phyloP scores from a whole-genome alignment of 805 yeast genomes.

The Zygoascus flipseniorum region DNA sequence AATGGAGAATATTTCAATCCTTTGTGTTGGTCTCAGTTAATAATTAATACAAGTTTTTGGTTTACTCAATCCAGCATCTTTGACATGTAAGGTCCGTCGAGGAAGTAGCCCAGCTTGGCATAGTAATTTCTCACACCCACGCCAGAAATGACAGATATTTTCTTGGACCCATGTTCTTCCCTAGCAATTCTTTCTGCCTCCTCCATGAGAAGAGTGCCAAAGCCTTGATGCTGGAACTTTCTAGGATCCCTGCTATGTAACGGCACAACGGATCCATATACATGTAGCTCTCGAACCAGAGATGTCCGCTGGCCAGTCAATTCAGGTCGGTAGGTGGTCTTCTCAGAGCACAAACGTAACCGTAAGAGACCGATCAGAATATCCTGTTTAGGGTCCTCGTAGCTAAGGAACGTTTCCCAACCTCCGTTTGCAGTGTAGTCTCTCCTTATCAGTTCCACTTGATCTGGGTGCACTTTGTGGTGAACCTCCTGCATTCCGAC shows the following conservation, averaged over 20 bases:
- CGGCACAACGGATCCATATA: slow-evolving; percentile 96
- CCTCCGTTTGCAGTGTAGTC: slow-evolving; percentile 98
- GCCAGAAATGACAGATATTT: slow-evolving; percentile 91
- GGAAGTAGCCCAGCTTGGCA: slow-evolving; percentile 78
- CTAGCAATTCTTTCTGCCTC: slow-evolving; percentile 94
- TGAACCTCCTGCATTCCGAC: slow-evolving; percentile 99
- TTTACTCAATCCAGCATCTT: slow-evolving; percentile 32
- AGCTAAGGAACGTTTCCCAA: slow-evolving; percentile 94
- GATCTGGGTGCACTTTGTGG: slow-evolving; percentile 93
- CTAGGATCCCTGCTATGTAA: slow-evolving; percentile 93
- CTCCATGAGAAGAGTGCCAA: slow-evolving; percentile 95
- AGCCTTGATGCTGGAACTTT: slow-evolving; percentile 98
- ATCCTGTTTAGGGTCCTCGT: slow-evolving; percentile 96
- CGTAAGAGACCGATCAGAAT: slow-evolving; percentile 86
- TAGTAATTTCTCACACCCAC: slow-evolving; percentile 97
- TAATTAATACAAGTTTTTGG: not conserved
- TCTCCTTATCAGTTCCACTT: slow-evolving; percentile 88
- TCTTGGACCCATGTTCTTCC: slow-evolving; percentile 88
- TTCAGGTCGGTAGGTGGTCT: slow-evolving; percentile 86
- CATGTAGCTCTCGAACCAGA: slow-evolving; percentile 93
- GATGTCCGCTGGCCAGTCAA: slow-evolving; percentile 78
- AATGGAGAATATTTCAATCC: not conserved
- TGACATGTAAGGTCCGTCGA: slow-evolving; percentile 99
- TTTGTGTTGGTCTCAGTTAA: not conserved
- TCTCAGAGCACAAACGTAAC: slow-evolving; percentile 79